A percentile compares a stretch with the other conserved stretches of the same genome.
phyloP scores from a whole-genome alignment of 2,329 filamentous ascomycete species.

The Cephalotrichum gorgonifer region DNA sequence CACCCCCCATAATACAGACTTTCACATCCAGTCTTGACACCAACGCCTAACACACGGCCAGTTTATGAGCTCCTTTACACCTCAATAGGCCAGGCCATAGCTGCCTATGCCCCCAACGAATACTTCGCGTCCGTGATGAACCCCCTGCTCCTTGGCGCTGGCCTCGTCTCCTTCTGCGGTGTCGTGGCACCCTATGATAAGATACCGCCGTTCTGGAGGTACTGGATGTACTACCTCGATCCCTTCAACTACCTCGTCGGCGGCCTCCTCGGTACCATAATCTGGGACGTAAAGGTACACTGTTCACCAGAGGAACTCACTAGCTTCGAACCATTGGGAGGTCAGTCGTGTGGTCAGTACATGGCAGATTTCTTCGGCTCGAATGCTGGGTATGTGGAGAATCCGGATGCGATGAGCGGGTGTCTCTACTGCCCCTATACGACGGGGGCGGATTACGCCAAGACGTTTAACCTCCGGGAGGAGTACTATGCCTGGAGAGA shows the following conservation, averaged over 20 bases:
- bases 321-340: conserved; percentile 36
- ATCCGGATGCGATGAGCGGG: conserved; percentile 42
- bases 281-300: conserved; percentile 34
- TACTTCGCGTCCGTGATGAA: conserved; percentile 49
- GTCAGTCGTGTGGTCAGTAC: conserved; percentile 48
- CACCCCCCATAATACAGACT: background rate
- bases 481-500: conserved; percentile 60
- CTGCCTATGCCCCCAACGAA: conserved; percentile 50
- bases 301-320: conserved; percentile 40
- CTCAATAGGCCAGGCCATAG: conserved; percentile 50
- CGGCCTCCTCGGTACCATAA: conserved; percentile 38
- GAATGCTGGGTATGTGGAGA: conserved; percentile 42
- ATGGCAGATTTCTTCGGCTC: conserved; percentile 39
- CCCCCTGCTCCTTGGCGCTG: conserved; percentile 41
- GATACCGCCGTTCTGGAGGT: conserved; percentile 57
- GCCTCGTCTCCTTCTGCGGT: conserved; percentile 60
- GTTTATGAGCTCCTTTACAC: conserved; percentile 50
- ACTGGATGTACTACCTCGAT: conserved; percentile 54
- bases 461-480: conserved; percentile 45
- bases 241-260: conserved; percentile 54
- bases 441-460: conserved; percentile 47
- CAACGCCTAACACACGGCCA: background rate
- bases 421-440: conserved; percentile 54
- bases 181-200: conserved; percentile 58
- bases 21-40: background rate